Base-by-base conservation (phyloP, 169 alveolate genomes). In the Neospora caninum region DNA sequence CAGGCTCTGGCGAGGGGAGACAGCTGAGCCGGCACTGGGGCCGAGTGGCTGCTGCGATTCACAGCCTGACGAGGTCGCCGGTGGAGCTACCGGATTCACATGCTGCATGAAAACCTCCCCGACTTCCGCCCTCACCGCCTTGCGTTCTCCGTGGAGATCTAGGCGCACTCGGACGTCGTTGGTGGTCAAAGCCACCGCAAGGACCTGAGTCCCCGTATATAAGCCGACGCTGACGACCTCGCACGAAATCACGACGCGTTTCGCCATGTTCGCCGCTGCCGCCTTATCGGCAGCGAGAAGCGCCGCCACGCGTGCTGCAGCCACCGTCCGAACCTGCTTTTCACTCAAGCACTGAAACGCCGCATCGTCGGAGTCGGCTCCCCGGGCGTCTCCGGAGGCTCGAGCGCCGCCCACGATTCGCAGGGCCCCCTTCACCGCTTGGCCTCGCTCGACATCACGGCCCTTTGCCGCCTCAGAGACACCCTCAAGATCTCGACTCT, bases 41-140 rank as follows among this genome's bases (percentile, higher is more conserved):
- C 73, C 73, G 34, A 64, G 73, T 27, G 73, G 73, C 73, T 64
- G 73, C 73, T 64, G 73, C 34, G 73, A 13, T 27, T 64, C 34
- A 27, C 73, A 64, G 73, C 73, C 73, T 27, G 73, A 13, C 73
- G 73, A 9, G 73, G 73, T 10, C n/a, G 73, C 73, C 1, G 73
- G 73, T 1, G 73, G 73, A 9, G 89, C 67, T 67, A 82, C 53
- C 34, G 89, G 89, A 38, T 41, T 38, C 42, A 82, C 80, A 36
- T 93, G 95, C 54, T 87, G 93, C 58, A 93, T 53, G 38, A 93
- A 93, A n/a, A 86, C 41, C 70, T 93, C 95, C 53, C 95, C 95
- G 41, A 93, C 93, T 45, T 86, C 86, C 80, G 93, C 89, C 82
- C 69, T 84, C 88, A 93, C 34, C 31, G 80, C 58, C 13, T 45